Percentiles rank a stretch among this genome's conserved stretches.
These are phyloP conservation scores for Xanthoconium stramineum DNA, from an alignment of 768 basidiomycete genomes.

Conservation along the genomic window DNA sequence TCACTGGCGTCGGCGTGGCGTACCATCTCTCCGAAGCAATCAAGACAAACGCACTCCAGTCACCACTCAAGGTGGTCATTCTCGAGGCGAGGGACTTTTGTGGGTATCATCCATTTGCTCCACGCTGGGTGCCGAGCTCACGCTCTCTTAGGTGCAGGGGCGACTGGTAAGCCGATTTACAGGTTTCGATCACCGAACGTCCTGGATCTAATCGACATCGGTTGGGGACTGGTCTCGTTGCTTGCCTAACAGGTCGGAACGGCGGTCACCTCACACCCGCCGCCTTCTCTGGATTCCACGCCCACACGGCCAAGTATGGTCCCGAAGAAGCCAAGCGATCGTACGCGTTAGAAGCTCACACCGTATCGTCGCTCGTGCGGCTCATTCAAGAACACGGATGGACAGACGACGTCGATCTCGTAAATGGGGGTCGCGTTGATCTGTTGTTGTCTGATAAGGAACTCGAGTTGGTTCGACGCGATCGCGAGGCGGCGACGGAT, in stretches of 20 bases:
- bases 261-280: constrained; percentile 70
- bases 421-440: constrained; percentile 50
- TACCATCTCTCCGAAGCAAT: constrained; percentile 58
- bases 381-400: constrained; percentile 46
- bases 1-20: constrained; percentile 72
- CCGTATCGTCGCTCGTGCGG: constrained; percentile 43
- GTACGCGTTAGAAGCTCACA: constrained; percentile 57
- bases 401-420: constrained; percentile 55
- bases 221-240: not conserved
- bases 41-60: constrained; percentile 1
- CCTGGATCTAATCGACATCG: not conserved
- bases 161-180: constrained; percentile 52
- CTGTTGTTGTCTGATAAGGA: constrained; percentile 51
- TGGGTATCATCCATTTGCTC: constrained; percentile 35
- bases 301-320: constrained; percentile 40
- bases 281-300: constrained; percentile 44
- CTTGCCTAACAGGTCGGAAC: constrained; percentile 56
- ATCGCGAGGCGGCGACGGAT: constrained; percentile 50
- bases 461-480: constrained; percentile 32
- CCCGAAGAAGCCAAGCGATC: constrained; percentile 52
- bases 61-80: constrained; percentile 51
- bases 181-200: not conserved
- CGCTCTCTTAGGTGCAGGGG: constrained; percentile 55
- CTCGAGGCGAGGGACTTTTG: constrained; percentile 87
- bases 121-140: not conserved